Evolutionary conservation across 495 filamentous ascomycete species (phyloP).

Genomic region (Penicillium samsonianum): DNA sequence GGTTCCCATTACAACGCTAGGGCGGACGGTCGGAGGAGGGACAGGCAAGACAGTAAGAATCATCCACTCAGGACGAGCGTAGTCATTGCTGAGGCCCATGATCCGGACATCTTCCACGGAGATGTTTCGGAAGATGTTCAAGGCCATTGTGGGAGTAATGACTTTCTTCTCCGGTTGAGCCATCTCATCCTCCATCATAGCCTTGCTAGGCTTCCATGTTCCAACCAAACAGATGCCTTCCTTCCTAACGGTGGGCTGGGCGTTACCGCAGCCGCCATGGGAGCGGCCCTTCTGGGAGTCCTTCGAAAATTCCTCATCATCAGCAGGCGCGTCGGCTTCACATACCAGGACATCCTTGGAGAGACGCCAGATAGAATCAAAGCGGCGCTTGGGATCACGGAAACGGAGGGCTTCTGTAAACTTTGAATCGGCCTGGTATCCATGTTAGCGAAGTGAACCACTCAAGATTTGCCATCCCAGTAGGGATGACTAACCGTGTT

Average conservation of each 20-base stretch:
- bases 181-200: constrained; percentile 62
- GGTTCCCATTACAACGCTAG: constrained; percentile 89
- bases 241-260: constrained; percentile 81
- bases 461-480: constrained; percentile 52
- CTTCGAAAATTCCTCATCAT: constrained; percentile 63
- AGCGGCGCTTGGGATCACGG: constrained; percentile 89
- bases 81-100: constrained; percentile 88
- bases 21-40: constrained; percentile 90
- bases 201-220: constrained; percentile 76
- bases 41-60: constrained; percentile 92
- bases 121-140: constrained; percentile 84
- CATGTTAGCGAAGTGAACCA: constrained; percentile 63
- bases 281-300: constrained; percentile 49
- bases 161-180: constrained; percentile 77
- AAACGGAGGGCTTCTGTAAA: constrained; percentile 78
- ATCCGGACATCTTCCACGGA: constrained; percentile 75
- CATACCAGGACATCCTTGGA: constrained; percentile 87
- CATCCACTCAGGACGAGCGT: constrained; percentile 98
- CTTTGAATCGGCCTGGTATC: constrained; percentile 71
- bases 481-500: constrained; percentile 86
- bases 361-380: constrained; percentile 81
- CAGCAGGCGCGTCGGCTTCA: constrained; percentile 65
- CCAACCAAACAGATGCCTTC: constrained; percentile 80
- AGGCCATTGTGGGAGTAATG: constrained; percentile 79
- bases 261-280: constrained; percentile 93